Conservation (phyloP, 73 alveolate species). For the Symbiodinium natans region DNA sequence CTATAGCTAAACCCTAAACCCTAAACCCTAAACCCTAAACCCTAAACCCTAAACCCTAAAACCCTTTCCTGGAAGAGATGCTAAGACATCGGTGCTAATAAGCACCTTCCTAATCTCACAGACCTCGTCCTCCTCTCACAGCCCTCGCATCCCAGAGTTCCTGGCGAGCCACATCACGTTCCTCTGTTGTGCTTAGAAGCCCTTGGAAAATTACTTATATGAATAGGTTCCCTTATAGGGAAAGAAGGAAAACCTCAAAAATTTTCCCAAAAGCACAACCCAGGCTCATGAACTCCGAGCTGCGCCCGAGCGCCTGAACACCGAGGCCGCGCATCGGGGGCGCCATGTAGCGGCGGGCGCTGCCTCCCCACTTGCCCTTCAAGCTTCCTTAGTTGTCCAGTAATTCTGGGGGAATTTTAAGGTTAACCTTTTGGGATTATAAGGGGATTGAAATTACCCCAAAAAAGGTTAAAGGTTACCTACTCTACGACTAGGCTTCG, state of each 20-base stretch:
- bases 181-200: too few species aligned
- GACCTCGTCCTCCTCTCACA: background rate
- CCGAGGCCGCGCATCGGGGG: background rate
- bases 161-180: background rate
- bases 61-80: background rate
- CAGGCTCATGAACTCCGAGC: background rate
- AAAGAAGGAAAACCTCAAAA: too few species aligned
- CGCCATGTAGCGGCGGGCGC: background rate
- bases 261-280: too few species aligned
- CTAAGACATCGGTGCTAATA: background rate
- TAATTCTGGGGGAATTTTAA: background rate
- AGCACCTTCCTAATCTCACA: background rate
- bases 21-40: too few species aligned
- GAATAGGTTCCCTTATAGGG: too few species aligned
- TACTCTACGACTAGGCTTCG: too few species aligned
- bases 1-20: too few species aligned
- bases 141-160: background rate
- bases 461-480: too few species aligned
- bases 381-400: constrained; percentile 58
- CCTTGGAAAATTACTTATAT: too few species aligned
- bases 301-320: background rate
- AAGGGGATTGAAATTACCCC: too few species aligned
- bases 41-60: background rate
- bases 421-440: background rate
- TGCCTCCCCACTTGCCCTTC: constrained; percentile 90